phyloP scores from a whole-genome alignment of 1,139 yeast species.

The Yarrowia galli region DNA sequence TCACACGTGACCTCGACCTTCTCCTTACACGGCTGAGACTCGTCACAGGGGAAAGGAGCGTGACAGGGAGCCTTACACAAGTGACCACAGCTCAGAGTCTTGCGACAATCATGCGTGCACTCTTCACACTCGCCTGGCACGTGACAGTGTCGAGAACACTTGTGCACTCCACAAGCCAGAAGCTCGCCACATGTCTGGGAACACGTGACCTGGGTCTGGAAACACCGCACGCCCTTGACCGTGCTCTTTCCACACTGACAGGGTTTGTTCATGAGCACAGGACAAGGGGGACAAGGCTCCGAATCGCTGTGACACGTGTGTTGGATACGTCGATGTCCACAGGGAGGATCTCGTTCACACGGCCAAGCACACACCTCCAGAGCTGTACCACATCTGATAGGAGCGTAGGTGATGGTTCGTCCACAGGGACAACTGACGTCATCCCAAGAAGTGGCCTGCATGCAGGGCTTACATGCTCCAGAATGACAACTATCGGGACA shows the following conservation, averaged over 20 bases:
- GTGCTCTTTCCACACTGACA: slow-evolving; percentile 76
- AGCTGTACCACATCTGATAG: slow-evolving; percentile 85
- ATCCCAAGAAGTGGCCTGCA: slow-evolving; percentile 75
- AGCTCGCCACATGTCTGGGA: slow-evolving; percentile 67
- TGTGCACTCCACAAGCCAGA: slow-evolving; percentile 68
- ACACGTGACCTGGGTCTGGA: slow-evolving; percentile 73
- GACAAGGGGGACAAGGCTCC: slow-evolving; percentile 77
- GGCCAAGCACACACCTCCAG: slow-evolving; percentile 72
- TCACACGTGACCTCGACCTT: slow-evolving; percentile 61
- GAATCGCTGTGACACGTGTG: slow-evolving; percentile 79
- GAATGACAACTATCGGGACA: slow-evolving; percentile 82
- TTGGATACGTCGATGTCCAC: slow-evolving; percentile 79
- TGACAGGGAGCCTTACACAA: slow-evolving; percentile 70
- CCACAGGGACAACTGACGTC: slow-evolving; percentile 90
- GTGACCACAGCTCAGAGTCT: slow-evolving; percentile 70
- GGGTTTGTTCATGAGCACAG: slow-evolving; percentile 63
- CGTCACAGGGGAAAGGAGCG: slow-evolving; percentile 61
- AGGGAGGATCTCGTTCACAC: slow-evolving; percentile 65
- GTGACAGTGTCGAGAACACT: slow-evolving; percentile 46
- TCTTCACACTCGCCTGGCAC: slow-evolving; percentile 56
- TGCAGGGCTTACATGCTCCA: slow-evolving; percentile 85
- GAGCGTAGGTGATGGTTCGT: slow-evolving; percentile 77
- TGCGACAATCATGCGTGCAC: slow-evolving; percentile 74
- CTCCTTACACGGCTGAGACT: slow-evolving; percentile 59
- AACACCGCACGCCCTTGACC: slow-evolving; percentile 74